Base-by-base conservation (phyloP, 768 basidiomycete species). In the Leccinum arenicola region DNA sequence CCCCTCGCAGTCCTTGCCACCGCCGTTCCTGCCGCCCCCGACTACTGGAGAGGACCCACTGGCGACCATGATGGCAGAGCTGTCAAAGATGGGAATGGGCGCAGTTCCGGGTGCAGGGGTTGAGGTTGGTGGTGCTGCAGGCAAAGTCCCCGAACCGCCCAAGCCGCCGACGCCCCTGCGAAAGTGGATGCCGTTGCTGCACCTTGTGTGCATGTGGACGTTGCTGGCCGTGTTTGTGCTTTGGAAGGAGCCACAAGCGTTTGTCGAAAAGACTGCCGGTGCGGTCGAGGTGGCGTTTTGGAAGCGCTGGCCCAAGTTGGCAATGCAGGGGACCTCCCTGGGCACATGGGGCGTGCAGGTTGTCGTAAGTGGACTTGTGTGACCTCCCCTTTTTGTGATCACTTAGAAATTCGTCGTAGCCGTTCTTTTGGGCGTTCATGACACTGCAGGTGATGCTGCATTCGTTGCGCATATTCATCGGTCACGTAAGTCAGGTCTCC, bases 371-470 rank as follows among this genome's bases (percentile, higher is more conserved):
- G 50, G n/a, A 40, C 8, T 40, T 14, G 17, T 38, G 17, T 17
- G 17, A 40, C 38, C 38, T 14, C 38, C 7, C 35, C 27, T 29
- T 38, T 38, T 40, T 17, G 38, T 4, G 8, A 40, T 40, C 3
- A 17, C 38, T 40, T 9, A 40, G 7, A 0, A 7, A 40, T 40
- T 40, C 8, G 10, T 21, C 1, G 17, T 62, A 92, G 90, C 85
- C 89, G 1, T 89, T 93, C 75, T 89, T 93, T 70, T 91, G 88
- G 88, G 86, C 83, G 8, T 92, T 93, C 60, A 82, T 83, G 40
- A 87, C 91, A 1, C 69, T 93, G 4, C 83, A 92, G 63, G 77
- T 92, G 23, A 79, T 80, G 19, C 67, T 93, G 48, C 89, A 92
- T 64, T 90, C 91, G 9, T 66, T 86, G 63, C 84, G 85, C 55